Evolutionary conservation across 805 yeast genomes (phyloP), one percentile per base, ranked within the genome.

Genomic region (Zygoascus flipseniorum): DNA sequence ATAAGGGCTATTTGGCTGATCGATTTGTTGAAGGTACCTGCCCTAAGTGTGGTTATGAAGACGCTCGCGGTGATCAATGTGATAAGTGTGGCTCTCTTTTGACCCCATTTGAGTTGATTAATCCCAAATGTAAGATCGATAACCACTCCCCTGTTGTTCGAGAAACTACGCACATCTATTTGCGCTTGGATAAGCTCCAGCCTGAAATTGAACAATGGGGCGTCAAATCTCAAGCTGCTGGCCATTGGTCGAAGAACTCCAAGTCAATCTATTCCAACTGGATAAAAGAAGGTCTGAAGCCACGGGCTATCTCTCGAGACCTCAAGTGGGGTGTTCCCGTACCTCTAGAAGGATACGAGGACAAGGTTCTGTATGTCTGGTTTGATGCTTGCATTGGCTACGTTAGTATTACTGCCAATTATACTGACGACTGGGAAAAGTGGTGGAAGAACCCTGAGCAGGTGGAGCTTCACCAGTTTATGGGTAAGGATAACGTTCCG

Each of bases 41-140:
- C 75, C 98, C 98, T 54, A 85, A 85, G 70, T 93, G 99, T 76
- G 79, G 76, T 46, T 93, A 89, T 68, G 96, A 86, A 58, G 99
- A 93, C 69, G 99, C 99, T 32, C 83, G 99, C 71, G 99, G 99
- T 62, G 99, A 93, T 71, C 99, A 93, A 76, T 93, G 99, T 79
- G 99, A 93, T 71, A 84, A 84, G 64, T 93, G 99, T 76, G 99
- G 99, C 60, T 72, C 74, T 56, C 76, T 93, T 59, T 76, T 93
- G 62, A 86, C 92, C 68, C 96, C 99, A 50, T 85, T 89, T 65
- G 98, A 93, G 71, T 79, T 93, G 68, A 83, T 92, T 60, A 80
- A 90, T 58, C 98, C 99, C 52, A 86, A 96, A 62, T 93, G 99
- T 80, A 92, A 93, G 72, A 72, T 93, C 56, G 99, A 93, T 66